Conservation (phyloP, 1,284 basidiomycete genomes). For the Stereum hirsutum region DNA sequence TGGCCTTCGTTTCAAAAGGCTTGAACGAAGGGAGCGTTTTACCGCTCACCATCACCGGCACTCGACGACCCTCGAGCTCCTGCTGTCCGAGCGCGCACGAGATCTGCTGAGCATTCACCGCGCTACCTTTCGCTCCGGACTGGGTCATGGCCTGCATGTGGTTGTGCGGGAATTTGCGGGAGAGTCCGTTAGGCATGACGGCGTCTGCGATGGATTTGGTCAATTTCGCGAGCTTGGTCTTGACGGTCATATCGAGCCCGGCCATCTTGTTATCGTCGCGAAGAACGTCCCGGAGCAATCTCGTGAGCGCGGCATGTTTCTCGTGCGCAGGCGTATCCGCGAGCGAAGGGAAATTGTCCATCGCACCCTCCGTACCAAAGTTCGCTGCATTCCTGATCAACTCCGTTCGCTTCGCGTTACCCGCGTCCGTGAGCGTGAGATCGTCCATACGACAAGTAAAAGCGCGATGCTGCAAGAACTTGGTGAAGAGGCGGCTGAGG, state of each 20-base stretch:
- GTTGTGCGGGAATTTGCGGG: slow-evolving; percentile 94
- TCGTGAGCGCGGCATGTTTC: slow-evolving; percentile 38
- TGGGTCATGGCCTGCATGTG: slow-evolving; percentile 99
- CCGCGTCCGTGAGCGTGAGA: slow-evolving; percentile 79
- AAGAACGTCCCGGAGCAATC: slow-evolving; percentile 88
- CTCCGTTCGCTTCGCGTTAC: slow-evolving; percentile 64
- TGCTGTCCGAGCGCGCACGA: slow-evolving; percentile 97
- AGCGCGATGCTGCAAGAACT: slow-evolving; percentile 93
- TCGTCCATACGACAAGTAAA: slow-evolving; percentile 99
- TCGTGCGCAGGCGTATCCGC: slow-evolving; percentile 39
- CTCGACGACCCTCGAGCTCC: slow-evolving; percentile 96
- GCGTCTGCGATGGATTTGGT: slow-evolving; percentile 86
- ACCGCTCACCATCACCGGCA: slow-evolving; percentile 98
- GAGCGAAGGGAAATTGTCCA: slow-evolving; percentile 82
- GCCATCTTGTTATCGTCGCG: slow-evolving; percentile 98
- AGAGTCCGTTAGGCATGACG: slow-evolving; percentile 84
- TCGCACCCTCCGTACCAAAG: slow-evolving; percentile 81
- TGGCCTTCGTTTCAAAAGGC: slow-evolving; percentile 93
- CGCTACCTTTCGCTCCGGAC: slow-evolving; percentile 96
- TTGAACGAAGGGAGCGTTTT: slow-evolving; percentile 98
- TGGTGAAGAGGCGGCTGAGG: slow-evolving; percentile 91
- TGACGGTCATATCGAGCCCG: slow-evolving; percentile 88
- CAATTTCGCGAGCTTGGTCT: slow-evolving; percentile 76
- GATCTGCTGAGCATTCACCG: slow-evolving; percentile 97
- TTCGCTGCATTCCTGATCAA: slow-evolving; percentile 65